These are phyloP conservation scores for Scenedesmus sp. DNA, from an alignment of 163 green algal genomes.

Conservation along the genomic window DNA sequence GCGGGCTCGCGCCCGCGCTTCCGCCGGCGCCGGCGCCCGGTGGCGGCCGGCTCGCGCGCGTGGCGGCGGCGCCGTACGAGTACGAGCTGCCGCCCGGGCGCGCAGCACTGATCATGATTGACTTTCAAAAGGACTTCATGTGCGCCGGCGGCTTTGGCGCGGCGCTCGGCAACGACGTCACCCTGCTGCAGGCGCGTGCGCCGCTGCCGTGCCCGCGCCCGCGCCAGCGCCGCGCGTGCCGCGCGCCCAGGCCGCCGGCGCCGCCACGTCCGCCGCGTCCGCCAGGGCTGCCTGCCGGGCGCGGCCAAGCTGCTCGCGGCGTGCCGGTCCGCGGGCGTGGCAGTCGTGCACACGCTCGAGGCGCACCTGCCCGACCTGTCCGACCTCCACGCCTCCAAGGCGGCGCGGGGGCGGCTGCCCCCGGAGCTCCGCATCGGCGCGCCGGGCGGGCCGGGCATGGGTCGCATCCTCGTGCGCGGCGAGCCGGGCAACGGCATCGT, in stretches of 20 bases:
- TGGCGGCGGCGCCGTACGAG: slow-evolving; percentile 43
- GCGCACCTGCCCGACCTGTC: slow-evolving; percentile 70
- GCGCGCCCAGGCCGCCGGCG: neutral
- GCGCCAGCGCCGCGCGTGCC: neutral
- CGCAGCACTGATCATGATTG: slow-evolving; percentile 72
- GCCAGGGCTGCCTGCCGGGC: slow-evolving; percentile 51
- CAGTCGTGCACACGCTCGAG: slow-evolving; percentile 77
- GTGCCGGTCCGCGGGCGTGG: slow-evolving; percentile 50
- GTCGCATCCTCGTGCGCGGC: slow-evolving; percentile 62
- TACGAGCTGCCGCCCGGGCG: slow-evolving; percentile 48
- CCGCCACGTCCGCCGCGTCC: neutral
- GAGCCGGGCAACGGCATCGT: slow-evolving; percentile 75
- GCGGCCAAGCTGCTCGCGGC: slow-evolving; percentile 55
- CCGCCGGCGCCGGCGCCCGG: no score
- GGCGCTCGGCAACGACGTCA: slow-evolving; percentile 70
- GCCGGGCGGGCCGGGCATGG: slow-evolving; percentile 49
- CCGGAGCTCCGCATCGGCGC: slow-evolving; percentile 62
- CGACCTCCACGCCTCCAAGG: slow-evolving; percentile 70
- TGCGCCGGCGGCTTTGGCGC: slow-evolving; percentile 70
- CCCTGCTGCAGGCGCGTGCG: slow-evolving; percentile 50
- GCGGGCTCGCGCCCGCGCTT: no score
- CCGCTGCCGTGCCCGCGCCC: neutral
- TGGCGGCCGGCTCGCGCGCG: no score
- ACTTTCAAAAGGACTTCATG: slow-evolving; percentile 79
- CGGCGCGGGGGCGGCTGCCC: slow-evolving; percentile 54